Evolutionary conservation across 495 filamentous ascomycete species (phyloP).

Genomic region (Lasiosphaeria miniovina): DNA sequence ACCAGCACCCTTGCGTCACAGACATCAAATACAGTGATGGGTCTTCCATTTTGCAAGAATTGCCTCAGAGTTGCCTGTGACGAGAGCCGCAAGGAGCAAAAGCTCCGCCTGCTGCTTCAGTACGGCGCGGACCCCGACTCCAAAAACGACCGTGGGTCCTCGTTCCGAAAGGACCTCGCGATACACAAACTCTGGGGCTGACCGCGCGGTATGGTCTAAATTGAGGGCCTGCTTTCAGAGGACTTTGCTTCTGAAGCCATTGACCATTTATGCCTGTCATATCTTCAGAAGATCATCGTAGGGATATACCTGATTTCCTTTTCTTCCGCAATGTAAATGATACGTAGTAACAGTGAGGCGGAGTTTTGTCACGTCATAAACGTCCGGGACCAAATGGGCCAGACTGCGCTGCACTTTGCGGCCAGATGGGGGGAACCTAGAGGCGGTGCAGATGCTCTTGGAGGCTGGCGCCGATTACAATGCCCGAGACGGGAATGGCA

Average conservation of each 20-base stretch:
- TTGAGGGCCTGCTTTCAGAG: not conserved
- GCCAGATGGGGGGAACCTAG: not conserved
- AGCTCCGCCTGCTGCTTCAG: not conserved
- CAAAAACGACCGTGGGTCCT: not conserved
- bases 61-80: not conserved
- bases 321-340: not conserved
- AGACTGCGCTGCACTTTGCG: not conserved
- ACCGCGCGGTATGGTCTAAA: not conserved
- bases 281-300: not conserved
- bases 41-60: not conserved
- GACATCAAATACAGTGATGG: not conserved
- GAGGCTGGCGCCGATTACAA: not conserved
- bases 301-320: not conserved
- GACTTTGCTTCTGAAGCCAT: not conserved
- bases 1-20: not conserved
- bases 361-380: constrained; percentile 1
- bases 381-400: not conserved
- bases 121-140: not conserved
- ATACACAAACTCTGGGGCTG: not conserved
- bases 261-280: not conserved
- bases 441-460: not conserved
- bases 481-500: not conserved
- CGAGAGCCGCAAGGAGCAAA: not conserved
- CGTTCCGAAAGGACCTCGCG: not conserved
- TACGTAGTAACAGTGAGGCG: not conserved